phyloP scores from a whole-genome alignment of 179 eudicot species.

The Gypsophila paniculata region DNA sequence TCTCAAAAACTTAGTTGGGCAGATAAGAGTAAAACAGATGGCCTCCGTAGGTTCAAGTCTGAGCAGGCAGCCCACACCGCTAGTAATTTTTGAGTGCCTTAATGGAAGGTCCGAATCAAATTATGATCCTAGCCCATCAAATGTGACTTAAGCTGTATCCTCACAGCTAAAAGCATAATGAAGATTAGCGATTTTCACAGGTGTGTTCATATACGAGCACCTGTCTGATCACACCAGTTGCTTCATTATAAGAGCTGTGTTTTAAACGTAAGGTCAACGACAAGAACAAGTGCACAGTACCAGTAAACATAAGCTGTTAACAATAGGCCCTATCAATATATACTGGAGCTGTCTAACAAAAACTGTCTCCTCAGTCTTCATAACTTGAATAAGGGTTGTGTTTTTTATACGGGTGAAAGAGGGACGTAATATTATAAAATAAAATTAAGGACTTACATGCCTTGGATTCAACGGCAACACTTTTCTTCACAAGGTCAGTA shows the following conservation, averaged over 20 bases:
- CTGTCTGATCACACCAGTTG: neutral
- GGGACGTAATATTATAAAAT: conserved; percentile 1
- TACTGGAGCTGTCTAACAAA: neutral
- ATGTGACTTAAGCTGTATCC: neutral
- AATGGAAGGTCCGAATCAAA: neutral
- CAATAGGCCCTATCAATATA: neutral
- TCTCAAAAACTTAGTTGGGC: neutral
- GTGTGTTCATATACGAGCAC: neutral
- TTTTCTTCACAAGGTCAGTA: conserved; percentile 94
- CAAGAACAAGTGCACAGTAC: neutral
- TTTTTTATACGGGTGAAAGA: neutral
- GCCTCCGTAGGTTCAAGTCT: neutral
- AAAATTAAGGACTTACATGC: conserved; percentile 28
- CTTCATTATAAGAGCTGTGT: too few species aligned
- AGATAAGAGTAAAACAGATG: neutral
- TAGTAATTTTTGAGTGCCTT: neutral
- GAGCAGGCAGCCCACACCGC: neutral
- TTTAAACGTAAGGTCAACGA: neutral
- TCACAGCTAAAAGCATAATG: neutral
- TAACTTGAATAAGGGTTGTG: neutral
- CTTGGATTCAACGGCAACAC: conserved; percentile 84
- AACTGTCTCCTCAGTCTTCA: neutral
- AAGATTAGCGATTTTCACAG: neutral
- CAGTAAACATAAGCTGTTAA: neutral
- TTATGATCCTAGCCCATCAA: neutral